These are phyloP conservation scores for Candida dendrica DNA, from an alignment of 805 yeast genomes.

Conservation along the genomic window DNA sequence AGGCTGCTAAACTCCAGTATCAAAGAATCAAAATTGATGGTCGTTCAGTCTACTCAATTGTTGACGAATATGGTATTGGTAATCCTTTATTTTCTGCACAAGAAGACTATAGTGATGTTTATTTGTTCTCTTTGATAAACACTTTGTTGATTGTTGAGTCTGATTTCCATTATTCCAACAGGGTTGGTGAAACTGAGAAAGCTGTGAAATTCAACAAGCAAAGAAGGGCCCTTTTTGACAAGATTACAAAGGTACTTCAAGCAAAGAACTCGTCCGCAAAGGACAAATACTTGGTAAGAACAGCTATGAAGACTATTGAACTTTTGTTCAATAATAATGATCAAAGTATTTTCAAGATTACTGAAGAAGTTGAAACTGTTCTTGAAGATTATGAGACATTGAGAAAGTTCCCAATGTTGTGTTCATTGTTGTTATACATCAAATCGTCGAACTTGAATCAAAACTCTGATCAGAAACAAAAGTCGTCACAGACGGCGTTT, in stretches of 20 bases:
- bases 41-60: neutral
- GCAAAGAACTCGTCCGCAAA: slow-evolving; percentile 4
- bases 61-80: slow-evolving; percentile 8
- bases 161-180: slow-evolving; percentile 6
- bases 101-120: slow-evolving; percentile 9
- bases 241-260: slow-evolving; percentile 1
- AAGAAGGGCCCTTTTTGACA: slow-evolving; percentile 2
- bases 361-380: slow-evolving; percentile 3
- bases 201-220: slow-evolving; percentile 1
- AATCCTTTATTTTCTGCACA: slow-evolving; percentile 2
- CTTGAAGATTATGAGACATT: slow-evolving; percentile 12
- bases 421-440: slow-evolving; percentile 14
- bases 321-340: slow-evolving; percentile 11
- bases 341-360: slow-evolving; percentile 11
- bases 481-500: slow-evolving; percentile 19
- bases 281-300: slow-evolving; percentile 8
- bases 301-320: slow-evolving; percentile 6
- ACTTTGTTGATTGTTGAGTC: slow-evolving; percentile 9
- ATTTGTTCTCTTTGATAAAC: slow-evolving; percentile 9
- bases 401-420: slow-evolving; percentile 13
- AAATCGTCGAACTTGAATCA: slow-evolving; percentile 17
- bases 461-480: slow-evolving; percentile 22
- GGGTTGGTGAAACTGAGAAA: slow-evolving; percentile 1
- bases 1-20: slow-evolving; percentile 6
- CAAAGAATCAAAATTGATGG: neutral